Conservation (phyloP, 208 protist genomes). For the Wallacemonas sp. region DNA sequence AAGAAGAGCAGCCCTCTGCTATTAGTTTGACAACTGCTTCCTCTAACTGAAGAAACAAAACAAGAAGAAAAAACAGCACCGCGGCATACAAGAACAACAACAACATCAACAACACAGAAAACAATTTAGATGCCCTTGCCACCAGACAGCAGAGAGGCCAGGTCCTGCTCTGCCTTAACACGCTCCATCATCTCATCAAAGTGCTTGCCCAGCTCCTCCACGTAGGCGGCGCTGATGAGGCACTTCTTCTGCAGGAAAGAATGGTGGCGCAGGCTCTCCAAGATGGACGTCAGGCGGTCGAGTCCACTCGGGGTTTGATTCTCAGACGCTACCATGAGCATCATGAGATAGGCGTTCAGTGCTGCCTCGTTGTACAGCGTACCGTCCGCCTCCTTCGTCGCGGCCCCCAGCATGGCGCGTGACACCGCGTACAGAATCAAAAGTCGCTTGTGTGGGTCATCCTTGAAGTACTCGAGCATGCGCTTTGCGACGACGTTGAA, state of each 20-base stretch:
- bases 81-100: no score
- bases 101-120: no score
- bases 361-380: conserved; percentile 55
- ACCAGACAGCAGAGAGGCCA: conserved; percentile 45
- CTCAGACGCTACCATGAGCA: conserved; percentile 65
- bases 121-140: conserved; percentile 1
- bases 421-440: conserved; percentile 77
- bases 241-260: conserved; percentile 62
- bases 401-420: conserved; percentile 61
- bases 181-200: conserved; percentile 65
- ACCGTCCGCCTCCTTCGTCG: conserved; percentile 29
- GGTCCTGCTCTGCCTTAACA: conserved; percentile 74
- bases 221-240: conserved; percentile 50
- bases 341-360: conserved; percentile 82
- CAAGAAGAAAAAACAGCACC: conserved; percentile 18
- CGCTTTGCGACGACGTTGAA: conserved; percentile 86
- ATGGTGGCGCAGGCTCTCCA: conserved; percentile 70
- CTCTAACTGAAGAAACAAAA: no score
- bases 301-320: conserved; percentile 69
- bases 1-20: no score
- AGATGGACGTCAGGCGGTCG: conserved; percentile 67
- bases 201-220: conserved; percentile 55
- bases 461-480: conserved; percentile 65
- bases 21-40: no score
- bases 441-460: conserved; percentile 85